Evolutionary conservation across 768 basidiomycete genomes (phyloP), one percentile per base, ranked within the genome.

Genomic region (Russula dissimulans): DNA sequence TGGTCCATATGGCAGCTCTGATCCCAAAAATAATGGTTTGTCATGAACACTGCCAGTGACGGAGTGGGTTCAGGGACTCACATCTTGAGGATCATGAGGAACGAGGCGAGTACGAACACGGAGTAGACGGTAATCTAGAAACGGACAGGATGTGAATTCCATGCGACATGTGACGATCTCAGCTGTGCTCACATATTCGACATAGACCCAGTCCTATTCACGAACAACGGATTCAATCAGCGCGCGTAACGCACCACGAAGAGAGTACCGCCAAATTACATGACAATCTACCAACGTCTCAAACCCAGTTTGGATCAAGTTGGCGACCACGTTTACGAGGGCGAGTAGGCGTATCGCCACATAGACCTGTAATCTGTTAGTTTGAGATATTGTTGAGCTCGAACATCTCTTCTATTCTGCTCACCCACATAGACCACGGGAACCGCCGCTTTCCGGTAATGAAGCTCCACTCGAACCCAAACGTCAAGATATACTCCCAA

Each of bases 351-450:
- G 60, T 41, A 56, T 57, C 4, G 17, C 18, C 8, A 10, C 26
- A 12, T 61, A 61, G 32, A 61, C 22, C 60, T 61, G 41, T 9
- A 14, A 47, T 38, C 18, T 14, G 29, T 61, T 41, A 15, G 26
- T 10, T 46, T 42, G 29, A 32, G 44, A 10, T 8, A 5, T 17
- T 1, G 10, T 10, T 31, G 1, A 42, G 26, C 9, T 22, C n/a
- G 15, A 32, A 39, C 14, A 11, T 31, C 39, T 10, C 15, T 39
- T 12, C 49, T 26, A 2, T 26, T 26, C 22, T 26, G 45, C 62
- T 34, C 31, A 61, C 62, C 62, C 62, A 63, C 50, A 61, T 44
- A 38, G 62, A 50, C 62, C 59, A 63, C 1, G 59, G 62, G 22
- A 61, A 61, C 6, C 48, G 44, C 31, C 50, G 47, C n/a, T 38